phyloP scores from a whole-genome alignment of 345 rosid genomes.

The Murraya koenigii region DNA sequence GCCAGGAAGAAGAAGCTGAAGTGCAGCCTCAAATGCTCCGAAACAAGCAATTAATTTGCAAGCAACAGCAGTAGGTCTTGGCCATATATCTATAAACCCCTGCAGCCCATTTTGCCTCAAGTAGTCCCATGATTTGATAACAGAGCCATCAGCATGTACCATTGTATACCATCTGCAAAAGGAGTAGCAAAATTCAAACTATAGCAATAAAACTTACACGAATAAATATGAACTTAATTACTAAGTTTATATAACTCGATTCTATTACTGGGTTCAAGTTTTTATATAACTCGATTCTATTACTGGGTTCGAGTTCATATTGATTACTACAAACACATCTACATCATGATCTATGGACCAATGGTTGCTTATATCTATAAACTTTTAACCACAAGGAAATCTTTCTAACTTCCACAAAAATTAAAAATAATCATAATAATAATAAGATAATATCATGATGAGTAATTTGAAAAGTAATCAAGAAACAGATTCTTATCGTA shows the following conservation, averaged over 20 bases:
- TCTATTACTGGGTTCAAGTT: background rate
- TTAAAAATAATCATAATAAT: too few relatives aligned
- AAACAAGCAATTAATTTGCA: conserved; percentile 74
- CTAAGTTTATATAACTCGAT: background rate
- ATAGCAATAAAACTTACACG: background rate
- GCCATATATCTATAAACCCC: conserved; percentile 79
- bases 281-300: background rate
- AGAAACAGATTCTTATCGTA: background rate
- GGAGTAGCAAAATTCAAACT: conserved; percentile 5
- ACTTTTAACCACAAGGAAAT: background rate
- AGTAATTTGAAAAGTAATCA: background rate
- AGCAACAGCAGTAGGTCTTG: conserved; percentile 66
- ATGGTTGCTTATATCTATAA: background rate
- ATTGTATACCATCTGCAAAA: conserved; percentile 85
- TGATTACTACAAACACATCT: background rate
- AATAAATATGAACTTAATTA: background rate
- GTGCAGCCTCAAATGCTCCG: conserved; percentile 86
- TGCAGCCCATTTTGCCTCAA: conserved; percentile 61
- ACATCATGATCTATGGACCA: background rate
- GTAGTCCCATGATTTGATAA: conserved; percentile 48
- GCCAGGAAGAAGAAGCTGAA: conserved; percentile 92
- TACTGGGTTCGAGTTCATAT: background rate
- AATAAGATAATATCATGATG: background rate
- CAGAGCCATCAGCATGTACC: conserved; percentile 93
- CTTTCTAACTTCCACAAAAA: too few relatives aligned